Percentiles rank a stretch among this genome's conserved stretches.
Conservation (phyloP, 1,284 basidiomycete genomes). For the Hortiboletus rubellus region DNA sequence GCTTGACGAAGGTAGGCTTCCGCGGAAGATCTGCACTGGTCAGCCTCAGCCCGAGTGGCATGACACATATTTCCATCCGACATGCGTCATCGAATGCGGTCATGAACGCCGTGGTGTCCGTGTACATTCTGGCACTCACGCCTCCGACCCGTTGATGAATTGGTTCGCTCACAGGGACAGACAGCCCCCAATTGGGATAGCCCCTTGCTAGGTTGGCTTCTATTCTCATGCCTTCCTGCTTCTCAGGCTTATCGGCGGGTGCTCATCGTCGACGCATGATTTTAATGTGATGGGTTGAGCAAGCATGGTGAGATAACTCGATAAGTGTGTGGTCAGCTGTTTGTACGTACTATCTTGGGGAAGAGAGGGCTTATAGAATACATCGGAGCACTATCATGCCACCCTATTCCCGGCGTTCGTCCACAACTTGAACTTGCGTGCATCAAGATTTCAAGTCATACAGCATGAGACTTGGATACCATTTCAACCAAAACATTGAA, state of each 20-base stretch:
- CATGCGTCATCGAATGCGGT: neutral
- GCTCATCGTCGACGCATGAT: neutral
- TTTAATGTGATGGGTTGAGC: neutral
- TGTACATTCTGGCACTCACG: neutral
- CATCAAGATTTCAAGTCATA: neutral
- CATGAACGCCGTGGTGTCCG: neutral
- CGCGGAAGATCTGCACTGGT: neutral
- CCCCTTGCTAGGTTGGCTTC: neutral
- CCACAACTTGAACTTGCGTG: neutral
- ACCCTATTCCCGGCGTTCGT: neutral
- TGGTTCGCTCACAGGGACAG: neutral
- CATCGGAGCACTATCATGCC: neutral
- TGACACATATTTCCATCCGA: neutral
- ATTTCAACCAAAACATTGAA: neutral
- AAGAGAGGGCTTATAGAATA: neutral
- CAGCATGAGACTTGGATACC: neutral
- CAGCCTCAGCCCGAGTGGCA: neutral
- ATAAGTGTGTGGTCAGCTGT: neutral
- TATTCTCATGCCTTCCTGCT: neutral
- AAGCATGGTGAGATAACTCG: neutral
- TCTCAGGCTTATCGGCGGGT: neutral
- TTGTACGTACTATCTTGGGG: too few relatives aligned
- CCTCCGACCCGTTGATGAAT: neutral
- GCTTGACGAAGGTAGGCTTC: constrained; percentile 1
- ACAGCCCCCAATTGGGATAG: neutral